Evolutionary conservation across 768 basidiomycete genomes (phyloP).

Genomic region (Lentinula raphanica): DNA sequence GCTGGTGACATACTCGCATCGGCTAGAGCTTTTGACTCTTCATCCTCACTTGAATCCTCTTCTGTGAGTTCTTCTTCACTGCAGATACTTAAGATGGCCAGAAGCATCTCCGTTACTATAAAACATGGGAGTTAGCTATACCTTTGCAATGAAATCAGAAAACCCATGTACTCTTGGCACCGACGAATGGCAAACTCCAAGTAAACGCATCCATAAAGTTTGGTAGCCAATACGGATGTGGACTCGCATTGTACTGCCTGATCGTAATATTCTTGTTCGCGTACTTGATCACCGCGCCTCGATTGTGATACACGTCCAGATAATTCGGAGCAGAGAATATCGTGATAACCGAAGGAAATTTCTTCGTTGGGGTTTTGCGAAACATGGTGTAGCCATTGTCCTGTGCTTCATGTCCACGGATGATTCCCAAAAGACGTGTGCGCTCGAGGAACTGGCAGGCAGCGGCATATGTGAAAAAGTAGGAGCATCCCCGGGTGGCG

Average conservation of each 20-base stretch:
- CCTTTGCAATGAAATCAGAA: conserved; percentile 16
- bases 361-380: conserved; percentile 89
- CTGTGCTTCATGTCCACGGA: conserved; percentile 96
- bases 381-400: conserved; percentile 96
- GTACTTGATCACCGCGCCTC: conserved; percentile 95
- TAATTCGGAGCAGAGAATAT: conserved; percentile 98
- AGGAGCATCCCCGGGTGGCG: conserved; percentile 11
- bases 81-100: conserved; percentile 91
- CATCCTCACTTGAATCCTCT: conserved; percentile 32
- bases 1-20: conserved; percentile 26
- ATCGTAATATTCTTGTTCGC: conserved; percentile 96
- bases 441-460: conserved; percentile 91
- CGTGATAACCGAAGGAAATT: conserved; percentile 95
- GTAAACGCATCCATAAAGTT: conserved; percentile 99
- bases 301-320: conserved; percentile 94
- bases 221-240: conserved; percentile 93
- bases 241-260: conserved; percentile 72
- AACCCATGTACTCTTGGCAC: conserved; percentile 77
- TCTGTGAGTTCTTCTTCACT: conserved; percentile 87
- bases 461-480: conserved; percentile 70
- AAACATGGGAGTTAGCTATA: neutral
- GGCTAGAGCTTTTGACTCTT: conserved; percentile 24
- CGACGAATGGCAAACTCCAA: conserved; percentile 96
- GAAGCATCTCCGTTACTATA: conserved; percentile 93
- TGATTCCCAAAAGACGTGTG: conserved; percentile 87